Base-by-base conservation (phyloP, 345 rosid species). In the Brassica napus region DNA sequence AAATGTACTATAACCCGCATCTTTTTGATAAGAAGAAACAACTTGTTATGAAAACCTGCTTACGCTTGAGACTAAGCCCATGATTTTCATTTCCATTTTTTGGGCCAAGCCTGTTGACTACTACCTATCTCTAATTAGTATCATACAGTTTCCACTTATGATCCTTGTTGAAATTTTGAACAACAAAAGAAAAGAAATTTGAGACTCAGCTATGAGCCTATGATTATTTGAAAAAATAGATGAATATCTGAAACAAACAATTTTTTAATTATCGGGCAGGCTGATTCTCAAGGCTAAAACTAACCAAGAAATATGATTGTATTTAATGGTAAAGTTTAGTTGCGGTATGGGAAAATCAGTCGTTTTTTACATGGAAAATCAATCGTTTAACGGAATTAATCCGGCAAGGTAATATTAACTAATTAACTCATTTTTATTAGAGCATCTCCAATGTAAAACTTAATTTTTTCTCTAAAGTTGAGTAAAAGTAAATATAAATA, bases 281-380 rank as follows among this genome's bases (percentile, higher is more conserved):
- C 24, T 68, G n/a, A 26, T 44, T 69, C 61, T 30, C 72, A 4
- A 49, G 72, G 35, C 58, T 42, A 67, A 23, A 42, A 42, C 59
- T 15, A 28, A n/a, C n/a, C 4, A 4, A 28, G 4, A 28, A 47
- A 68, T 4, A 8, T 68, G 24, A 5, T 9, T n/a, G n/a, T 14
- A 42, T 5, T 7, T 18, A 35, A 9, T 18, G n/a, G 47, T 8
- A 39, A 32, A 32, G 44, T 35, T 35, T 62, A 30, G 39, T 30
- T 30, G 30, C n/a, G 15, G 6, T 67, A 6, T 23, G 21, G 1
- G 58, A 8, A 35, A 35, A 35, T 1, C 2, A 7, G 42, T 35
- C 42, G 42, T 1, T 35, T 35, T 35, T 35, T 35, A 35, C 42
- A 35, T 35, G 9, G 42, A 35, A 28, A 6, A 24, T 6, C 58